Conservation (phyloP, 1,284 basidiomycete genomes). For the Jaminaea rosea region DNA sequence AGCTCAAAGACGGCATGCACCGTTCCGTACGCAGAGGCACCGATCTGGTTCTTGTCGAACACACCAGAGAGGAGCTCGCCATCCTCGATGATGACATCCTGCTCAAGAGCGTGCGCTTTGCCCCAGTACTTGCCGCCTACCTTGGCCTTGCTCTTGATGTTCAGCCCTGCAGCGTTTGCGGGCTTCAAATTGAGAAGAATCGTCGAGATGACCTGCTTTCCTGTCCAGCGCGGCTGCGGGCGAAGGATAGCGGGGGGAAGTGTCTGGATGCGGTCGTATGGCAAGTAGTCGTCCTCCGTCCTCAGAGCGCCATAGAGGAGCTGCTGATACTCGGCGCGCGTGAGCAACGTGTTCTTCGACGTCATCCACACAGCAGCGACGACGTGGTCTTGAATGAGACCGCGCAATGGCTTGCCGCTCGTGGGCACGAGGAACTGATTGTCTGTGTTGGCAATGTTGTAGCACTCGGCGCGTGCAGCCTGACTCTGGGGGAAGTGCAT, state of each 20-base stretch:
- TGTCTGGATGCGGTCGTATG: slow-evolving; percentile 63
- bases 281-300: slow-evolving; percentile 69
- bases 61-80: slow-evolving; percentile 87
- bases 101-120: slow-evolving; percentile 57
- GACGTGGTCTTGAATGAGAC: slow-evolving; percentile 97
- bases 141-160: slow-evolving; percentile 77
- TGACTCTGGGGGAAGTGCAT: slow-evolving; percentile 97
- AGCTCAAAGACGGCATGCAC: slow-evolving; percentile 98
- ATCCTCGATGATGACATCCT: slow-evolving; percentile 79
- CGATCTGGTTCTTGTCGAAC: slow-evolving; percentile 94
- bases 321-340: slow-evolving; percentile 91
- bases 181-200: slow-evolving; percentile 73
- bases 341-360: slow-evolving; percentile 86
- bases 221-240: slow-evolving; percentile 86
- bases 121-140: slow-evolving; percentile 71
- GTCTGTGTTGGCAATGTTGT: slow-evolving; percentile 84
- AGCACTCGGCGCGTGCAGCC: slow-evolving; percentile 73
- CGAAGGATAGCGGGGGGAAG: slow-evolving; percentile 86
- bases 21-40: slow-evolving; percentile 88
- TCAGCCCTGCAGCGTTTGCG: slow-evolving; percentile 67
- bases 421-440: slow-evolving; percentile 98
- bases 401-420: slow-evolving; percentile 92
- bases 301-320: slow-evolving; percentile 87
- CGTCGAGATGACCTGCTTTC: slow-evolving; percentile 78
- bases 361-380: slow-evolving; percentile 99